Evolutionary conservation across 2,329 filamentous ascomycete species (phyloP).

Genomic region (Cercospora sesami): DNA sequence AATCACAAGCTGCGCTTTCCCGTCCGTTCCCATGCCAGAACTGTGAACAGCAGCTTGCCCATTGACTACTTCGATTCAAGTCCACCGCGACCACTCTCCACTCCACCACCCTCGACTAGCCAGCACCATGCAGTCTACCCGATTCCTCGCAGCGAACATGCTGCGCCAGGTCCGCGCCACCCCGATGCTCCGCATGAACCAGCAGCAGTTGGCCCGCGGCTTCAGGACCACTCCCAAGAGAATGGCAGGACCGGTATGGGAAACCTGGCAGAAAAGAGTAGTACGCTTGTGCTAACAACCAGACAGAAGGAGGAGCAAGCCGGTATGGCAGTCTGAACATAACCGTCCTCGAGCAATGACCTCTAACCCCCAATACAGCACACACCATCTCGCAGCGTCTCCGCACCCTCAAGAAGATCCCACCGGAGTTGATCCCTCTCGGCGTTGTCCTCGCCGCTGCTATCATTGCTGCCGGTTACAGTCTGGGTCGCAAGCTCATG

Average conservation of each 20-base stretch:
- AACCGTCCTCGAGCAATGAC: background rate
- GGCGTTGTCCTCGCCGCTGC: slow-evolving; percentile 80
- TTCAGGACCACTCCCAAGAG: slow-evolving; percentile 36
- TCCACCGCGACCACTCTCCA: slow-evolving; percentile 28
- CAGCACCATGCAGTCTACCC: slow-evolving; percentile 41
- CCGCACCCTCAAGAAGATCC: slow-evolving; percentile 83
- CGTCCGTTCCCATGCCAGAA: slow-evolving; percentile 4
- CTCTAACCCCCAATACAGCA: slow-evolving; percentile 55
- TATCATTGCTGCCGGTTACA: slow-evolving; percentile 78
- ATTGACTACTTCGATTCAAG: background rate
- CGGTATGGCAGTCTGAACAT: slow-evolving; percentile 50
- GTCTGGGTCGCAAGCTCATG: slow-evolving; percentile 74
- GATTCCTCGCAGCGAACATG: slow-evolving; percentile 44
- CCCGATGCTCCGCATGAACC: slow-evolving; percentile 38
- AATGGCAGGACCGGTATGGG: slow-evolving; percentile 39
- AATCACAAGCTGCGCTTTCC: slow-evolving; percentile 7
- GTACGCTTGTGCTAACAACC: slow-evolving; percentile 19
- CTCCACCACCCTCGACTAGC: slow-evolving; percentile 31
- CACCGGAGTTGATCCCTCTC: slow-evolving; percentile 90
- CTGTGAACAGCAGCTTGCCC: background rate
- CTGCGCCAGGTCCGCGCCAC: slow-evolving; percentile 42
- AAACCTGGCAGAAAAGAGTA: slow-evolving; percentile 1
- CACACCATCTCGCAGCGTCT: slow-evolving; percentile 97
- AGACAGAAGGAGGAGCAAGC: slow-evolving; percentile 64
- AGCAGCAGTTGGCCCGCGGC: slow-evolving; percentile 29